Evolutionary conservation across 176 grass and related monocot species (phyloP), one percentile per base, ranked within the genome.

Genomic region (Carex littledalei): DNA sequence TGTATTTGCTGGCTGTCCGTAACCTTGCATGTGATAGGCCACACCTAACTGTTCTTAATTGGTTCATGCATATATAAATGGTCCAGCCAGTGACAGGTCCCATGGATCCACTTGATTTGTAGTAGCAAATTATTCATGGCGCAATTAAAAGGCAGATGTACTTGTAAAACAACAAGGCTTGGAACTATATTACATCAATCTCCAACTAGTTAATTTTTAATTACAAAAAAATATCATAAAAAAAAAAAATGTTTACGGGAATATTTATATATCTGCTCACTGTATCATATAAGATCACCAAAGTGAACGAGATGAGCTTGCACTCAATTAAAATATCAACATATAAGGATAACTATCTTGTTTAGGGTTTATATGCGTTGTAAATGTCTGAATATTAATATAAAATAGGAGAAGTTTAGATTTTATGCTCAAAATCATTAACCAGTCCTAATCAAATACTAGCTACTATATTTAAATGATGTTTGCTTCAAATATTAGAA

Each of bases 21-120:
- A 57, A 78, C 5, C 49, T 78, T 78, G 50, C 50, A 78, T 78
- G 74, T 78, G 50, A 57, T 78, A 32, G 24, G 1, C n/a, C 45
- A 54, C 71, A 76, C 72, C 47, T 31, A 76, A 76, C 22, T 5
- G n/a, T 15, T 75, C 43, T 53, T 39, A 39, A 39, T 74, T 76
- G 6, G 20, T 77, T 24, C 73, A 77, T 55, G 35, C 34, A 77
- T 26, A 26, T 26, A 26, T 69, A 47, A 8, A 9, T 78, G 74
- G 52, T 57, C 74, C 74, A 78, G 3, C 74, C 21, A 78, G 10
- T 21, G 52, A 57, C 15, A 78, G 74, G 72, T 76, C 72, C 71
- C 47, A 76, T 53, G 47, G 39, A 76, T 21, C 47, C 47, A 15
- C 15, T 54, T 53, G n/a, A 26, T 39, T 76, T 78, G 74, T 32